phyloP scores from a whole-genome alignment of 179 eudicot genomes.

The Beta corolliflora region DNA sequence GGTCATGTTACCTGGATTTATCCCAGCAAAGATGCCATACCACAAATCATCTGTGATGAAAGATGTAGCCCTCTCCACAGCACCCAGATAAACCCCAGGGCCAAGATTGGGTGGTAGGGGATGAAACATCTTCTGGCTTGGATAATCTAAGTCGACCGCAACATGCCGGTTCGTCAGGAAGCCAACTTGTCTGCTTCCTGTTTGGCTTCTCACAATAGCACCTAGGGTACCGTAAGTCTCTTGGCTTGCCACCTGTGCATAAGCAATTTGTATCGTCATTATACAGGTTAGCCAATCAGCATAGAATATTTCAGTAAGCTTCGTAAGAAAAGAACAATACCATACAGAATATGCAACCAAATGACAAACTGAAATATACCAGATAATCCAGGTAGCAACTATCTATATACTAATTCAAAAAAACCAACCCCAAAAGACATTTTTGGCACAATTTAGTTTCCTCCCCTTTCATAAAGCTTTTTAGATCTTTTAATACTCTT shows the following conservation, averaged over 20 bases:
- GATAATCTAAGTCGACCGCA: slow-evolving; percentile 92
- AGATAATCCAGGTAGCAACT: neutral
- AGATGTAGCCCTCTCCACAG: slow-evolving; percentile 97
- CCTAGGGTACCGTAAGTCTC: slow-evolving; percentile 97
- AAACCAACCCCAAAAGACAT: too few relatives aligned
- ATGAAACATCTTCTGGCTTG: slow-evolving; percentile 97
- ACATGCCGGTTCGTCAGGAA: slow-evolving; percentile 95
- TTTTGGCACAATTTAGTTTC: too few relatives aligned
- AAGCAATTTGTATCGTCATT: neutral
- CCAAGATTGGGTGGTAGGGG: slow-evolving; percentile 96
- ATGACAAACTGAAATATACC: neutral
- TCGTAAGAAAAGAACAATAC: neutral
- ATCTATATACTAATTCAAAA: neutral
- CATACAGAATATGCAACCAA: neutral
- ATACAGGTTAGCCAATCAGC: neutral
- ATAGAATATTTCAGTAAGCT: neutral
- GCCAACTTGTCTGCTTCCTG: slow-evolving; percentile 90
- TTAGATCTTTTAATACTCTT: too few relatives aligned
- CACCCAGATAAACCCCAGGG: slow-evolving; percentile 93
- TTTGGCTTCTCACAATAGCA: slow-evolving; percentile 93
- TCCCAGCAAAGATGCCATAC: slow-evolving; percentile 97
- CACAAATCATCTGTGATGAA: slow-evolving; percentile 92
- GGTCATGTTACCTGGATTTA: slow-evolving; percentile 69
- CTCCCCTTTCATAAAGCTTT: too few relatives aligned
- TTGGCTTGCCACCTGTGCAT: slow-evolving; percentile 79